phyloP scores from a whole-genome alignment of 1,284 basidiomycete genomes.

The Ustilago curta region DNA sequence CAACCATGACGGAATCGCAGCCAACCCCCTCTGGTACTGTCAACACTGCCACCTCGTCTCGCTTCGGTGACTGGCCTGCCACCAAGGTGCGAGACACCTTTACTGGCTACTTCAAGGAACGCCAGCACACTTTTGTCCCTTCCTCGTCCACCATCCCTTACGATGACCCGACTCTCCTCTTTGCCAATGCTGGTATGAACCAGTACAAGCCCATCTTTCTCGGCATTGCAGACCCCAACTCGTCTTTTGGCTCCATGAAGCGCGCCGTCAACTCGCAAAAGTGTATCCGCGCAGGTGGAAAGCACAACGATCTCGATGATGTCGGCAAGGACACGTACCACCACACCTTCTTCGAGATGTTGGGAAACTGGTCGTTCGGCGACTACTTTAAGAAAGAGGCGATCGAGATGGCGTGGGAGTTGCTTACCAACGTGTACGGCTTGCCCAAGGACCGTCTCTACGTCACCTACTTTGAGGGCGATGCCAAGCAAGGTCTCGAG shows the following conservation, averaged over 20 bases:
- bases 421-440: slow-evolving; percentile 88
- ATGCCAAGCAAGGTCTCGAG: slow-evolving; percentile 84
- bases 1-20: slow-evolving; percentile 34
- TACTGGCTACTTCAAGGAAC: slow-evolving; percentile 82
- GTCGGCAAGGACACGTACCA: slow-evolving; percentile 96
- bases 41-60: slow-evolving; percentile 56
- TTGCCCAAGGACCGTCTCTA: slow-evolving; percentile 91
- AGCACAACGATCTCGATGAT: slow-evolving; percentile 98
- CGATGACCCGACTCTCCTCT: slow-evolving; percentile 88
- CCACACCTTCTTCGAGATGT: slow-evolving; percentile 99
- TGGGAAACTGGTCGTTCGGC: slow-evolving; percentile 99
- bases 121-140: slow-evolving; percentile 88
- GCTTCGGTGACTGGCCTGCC: slow-evolving; percentile 76
- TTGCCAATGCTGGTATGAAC: slow-evolving; percentile 83
- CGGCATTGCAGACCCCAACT: slow-evolving; percentile 93
- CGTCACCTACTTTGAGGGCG: slow-evolving; percentile 97
- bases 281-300: slow-evolving; percentile 97
- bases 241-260: slow-evolving; percentile 85
- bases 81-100: slow-evolving; percentile 79
- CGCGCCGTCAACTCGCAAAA: slow-evolving; percentile 96
- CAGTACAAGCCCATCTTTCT: slow-evolving; percentile 93
- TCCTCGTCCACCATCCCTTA: slow-evolving; percentile 94
- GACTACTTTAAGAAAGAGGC: slow-evolving; percentile 99
- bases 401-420: slow-evolving; percentile 90
- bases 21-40: slow-evolving; percentile 10